Conservation (phyloP, 2,329 filamentous ascomycete species). For the Sporothrix pseudoabietina region DNA sequence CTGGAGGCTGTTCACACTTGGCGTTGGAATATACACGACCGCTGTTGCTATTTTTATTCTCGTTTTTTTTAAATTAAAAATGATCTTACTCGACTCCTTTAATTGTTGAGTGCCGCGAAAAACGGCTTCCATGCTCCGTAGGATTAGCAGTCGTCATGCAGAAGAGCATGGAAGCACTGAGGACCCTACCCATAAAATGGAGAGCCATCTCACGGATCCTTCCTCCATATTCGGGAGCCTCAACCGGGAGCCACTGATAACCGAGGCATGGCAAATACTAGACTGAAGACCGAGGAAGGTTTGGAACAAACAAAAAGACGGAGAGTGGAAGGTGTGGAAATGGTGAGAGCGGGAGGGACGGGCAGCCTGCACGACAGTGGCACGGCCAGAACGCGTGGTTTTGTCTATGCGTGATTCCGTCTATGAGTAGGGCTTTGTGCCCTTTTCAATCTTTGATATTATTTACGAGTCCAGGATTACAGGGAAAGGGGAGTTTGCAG, state of each 20-base stretch:
- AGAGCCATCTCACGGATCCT: neutral
- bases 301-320: neutral
- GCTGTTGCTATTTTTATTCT: neutral
- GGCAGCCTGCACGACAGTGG: neutral
- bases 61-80: neutral
- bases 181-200: neutral
- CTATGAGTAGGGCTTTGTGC: neutral
- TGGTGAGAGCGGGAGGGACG: neutral
- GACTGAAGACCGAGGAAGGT: neutral
- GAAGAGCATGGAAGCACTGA: neutral
- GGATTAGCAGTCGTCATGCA: neutral
- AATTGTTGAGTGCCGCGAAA: neutral
- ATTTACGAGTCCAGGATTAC: neutral
- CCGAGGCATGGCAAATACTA: neutral
- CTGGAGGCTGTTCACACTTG: constrained; percentile 12
- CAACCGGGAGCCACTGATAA: neutral
- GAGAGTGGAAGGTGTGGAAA: neutral
- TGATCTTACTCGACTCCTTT: neutral
- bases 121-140: neutral
- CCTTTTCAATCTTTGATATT: neutral
- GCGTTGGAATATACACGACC: neutral
- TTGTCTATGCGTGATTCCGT: neutral
- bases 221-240: neutral
- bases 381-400: neutral
- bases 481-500: neutral